Percentiles rank a stretch among this genome's conserved stretches.
These are phyloP conservation scores for Debaryomyces singareniensis DNA, from an alignment of 1,139 yeast species.

Conservation along the genomic window DNA sequence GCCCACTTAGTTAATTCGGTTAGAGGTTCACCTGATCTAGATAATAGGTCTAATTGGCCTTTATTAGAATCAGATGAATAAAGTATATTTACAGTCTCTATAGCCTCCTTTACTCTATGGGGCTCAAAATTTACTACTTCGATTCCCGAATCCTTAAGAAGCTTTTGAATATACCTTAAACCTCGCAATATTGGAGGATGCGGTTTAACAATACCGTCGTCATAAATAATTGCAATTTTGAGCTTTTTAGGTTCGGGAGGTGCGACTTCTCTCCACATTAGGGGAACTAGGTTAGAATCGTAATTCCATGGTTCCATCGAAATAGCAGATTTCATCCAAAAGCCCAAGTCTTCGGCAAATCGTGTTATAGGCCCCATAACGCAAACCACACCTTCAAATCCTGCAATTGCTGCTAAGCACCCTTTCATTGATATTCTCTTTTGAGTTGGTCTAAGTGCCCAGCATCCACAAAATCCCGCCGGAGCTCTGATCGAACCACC, in stretches of 20 bases:
- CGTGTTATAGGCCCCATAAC: constrained; percentile 42
- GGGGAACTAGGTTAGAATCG: constrained; percentile 12
- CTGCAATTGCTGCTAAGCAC: constrained; percentile 9
- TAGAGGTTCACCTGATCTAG: constrained; percentile 15
- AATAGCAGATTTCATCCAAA: constrained; percentile 20
- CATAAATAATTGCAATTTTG: constrained; percentile 10
- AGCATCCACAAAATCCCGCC: constrained; percentile 47
- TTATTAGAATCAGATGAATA: constrained; percentile 4
- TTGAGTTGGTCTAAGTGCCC: constrained; percentile 45
- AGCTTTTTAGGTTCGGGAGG: constrained; percentile 5
- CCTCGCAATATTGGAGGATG: constrained; percentile 19
- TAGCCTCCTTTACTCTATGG: constrained; percentile 2
- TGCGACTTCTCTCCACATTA: constrained; percentile 13
- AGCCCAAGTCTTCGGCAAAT: constrained; percentile 18
- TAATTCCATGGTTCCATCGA: constrained; percentile 17
- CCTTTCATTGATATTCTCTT: constrained; percentile 9
- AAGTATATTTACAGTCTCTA: constrained; percentile 2
- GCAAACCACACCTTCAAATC: constrained; percentile 34
- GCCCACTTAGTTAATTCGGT: constrained; percentile 15
- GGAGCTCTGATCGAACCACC: constrained; percentile 61
- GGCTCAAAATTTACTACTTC: constrained; percentile 3
- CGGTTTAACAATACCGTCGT: constrained; percentile 14
- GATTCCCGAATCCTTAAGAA: constrained; percentile 5
- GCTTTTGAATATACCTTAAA: constrained; percentile 11
- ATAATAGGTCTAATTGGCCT: constrained; percentile 3